Percentiles rank a stretch among this genome's conserved stretches.
Evolutionary conservation across 1,284 basidiomycete genomes (phyloP).

Genomic region (Cronartium ribicola): DNA sequence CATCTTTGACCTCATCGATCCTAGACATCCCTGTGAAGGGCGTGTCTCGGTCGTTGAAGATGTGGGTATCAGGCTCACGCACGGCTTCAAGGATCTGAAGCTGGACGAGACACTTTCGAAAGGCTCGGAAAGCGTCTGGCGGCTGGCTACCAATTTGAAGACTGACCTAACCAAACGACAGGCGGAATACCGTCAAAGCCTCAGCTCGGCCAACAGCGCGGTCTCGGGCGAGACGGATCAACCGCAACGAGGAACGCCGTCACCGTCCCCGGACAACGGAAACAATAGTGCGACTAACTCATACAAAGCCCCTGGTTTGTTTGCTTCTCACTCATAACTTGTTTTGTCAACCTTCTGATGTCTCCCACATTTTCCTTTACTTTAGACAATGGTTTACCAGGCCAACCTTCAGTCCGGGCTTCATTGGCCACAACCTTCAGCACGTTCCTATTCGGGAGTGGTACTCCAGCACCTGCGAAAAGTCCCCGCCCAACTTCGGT

Average conservation of each 20-base stretch:
- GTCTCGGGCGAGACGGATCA: neutral
- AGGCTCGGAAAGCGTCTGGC: slow-evolving; percentile 39
- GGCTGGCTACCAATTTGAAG: slow-evolving; percentile 26
- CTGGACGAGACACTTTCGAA: slow-evolving; percentile 35
- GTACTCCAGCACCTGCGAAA: neutral
- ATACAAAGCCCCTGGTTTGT: too few relatives aligned
- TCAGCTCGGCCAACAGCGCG: neutral
- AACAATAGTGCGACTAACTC: too few relatives aligned
- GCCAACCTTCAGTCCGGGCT: neutral
- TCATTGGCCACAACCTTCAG: slow-evolving; percentile 35
- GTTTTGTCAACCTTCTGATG: neutral
- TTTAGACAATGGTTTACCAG: neutral
- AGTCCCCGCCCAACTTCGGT: neutral
- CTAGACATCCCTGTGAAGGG: slow-evolving; percentile 40
- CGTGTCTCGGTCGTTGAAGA: slow-evolving; percentile 42
- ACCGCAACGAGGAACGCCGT: neutral
- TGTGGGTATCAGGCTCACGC: slow-evolving; percentile 38
- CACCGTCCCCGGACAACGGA: neutral
- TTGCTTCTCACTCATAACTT: too few relatives aligned
- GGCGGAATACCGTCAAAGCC: slow-evolving; percentile 22
- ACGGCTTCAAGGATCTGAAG: slow-evolving; percentile 39
- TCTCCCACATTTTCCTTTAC: neutral
- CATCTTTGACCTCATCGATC: slow-evolving; percentile 41
- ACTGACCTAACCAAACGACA: slow-evolving; percentile 40
- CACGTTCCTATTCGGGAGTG: slow-evolving; percentile 29